Percentiles rank a stretch among this genome's conserved stretches.
These are phyloP conservation scores for Didymella keratinophila DNA, from an alignment of 2,329 filamentous ascomycete species.

Conservation along the genomic window DNA sequence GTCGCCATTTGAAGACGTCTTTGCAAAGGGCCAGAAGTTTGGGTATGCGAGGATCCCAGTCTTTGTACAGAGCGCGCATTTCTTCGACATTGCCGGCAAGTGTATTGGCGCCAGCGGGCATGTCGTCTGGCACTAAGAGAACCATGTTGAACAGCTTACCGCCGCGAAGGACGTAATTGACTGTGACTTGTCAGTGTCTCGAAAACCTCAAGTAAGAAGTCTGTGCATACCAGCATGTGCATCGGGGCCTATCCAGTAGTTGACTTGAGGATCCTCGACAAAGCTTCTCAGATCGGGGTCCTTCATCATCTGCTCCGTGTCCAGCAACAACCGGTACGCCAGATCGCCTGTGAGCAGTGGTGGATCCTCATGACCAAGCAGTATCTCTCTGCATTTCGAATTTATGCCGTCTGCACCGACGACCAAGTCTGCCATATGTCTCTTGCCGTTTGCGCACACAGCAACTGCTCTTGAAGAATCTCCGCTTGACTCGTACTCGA, in stretches of 20 bases:
- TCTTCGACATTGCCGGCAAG: conserved; percentile 61
- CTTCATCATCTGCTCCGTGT: conserved; percentile 55
- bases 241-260: conserved; percentile 62
- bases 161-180: conserved; percentile 61
- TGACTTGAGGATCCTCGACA: conserved; percentile 59
- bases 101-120: conserved; percentile 56
- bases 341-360: conserved; percentile 61
- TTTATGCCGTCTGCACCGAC: conserved; percentile 60
- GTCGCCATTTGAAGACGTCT: conserved; percentile 67
- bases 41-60: conserved; percentile 64
- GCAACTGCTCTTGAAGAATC: conserved; percentile 50
- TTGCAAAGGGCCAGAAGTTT: conserved; percentile 66
- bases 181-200: conserved; percentile 32
- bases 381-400: conserved; percentile 55
- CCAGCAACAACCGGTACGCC: conserved; percentile 59
- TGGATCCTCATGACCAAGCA: conserved; percentile 56
- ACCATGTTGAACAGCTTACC: conserved; percentile 62
- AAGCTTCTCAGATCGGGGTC: conserved; percentile 58
- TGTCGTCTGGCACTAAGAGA: conserved; percentile 60
- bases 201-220: not conserved
- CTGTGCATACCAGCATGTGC: conserved; percentile 52
- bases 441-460: conserved; percentile 49
- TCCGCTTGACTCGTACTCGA: conserved; percentile 45
- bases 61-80: conserved; percentile 62
- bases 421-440: conserved; percentile 54